Evolutionary conservation across 768 basidiomycete species (phyloP).

Genomic region (Thelephora ganbajun): DNA sequence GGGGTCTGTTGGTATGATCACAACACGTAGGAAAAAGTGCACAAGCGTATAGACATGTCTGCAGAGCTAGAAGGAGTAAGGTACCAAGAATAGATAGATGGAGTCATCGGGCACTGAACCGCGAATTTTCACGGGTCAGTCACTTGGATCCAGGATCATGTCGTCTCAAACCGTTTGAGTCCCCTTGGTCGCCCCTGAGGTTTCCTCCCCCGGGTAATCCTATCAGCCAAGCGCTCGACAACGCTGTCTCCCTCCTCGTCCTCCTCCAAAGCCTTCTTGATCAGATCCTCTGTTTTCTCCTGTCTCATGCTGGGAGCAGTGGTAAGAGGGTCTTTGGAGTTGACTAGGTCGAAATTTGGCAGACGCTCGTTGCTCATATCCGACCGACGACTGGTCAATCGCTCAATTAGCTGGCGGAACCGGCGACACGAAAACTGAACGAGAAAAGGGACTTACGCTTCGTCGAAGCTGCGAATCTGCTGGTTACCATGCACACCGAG

Average conservation of each 20-base stretch:
- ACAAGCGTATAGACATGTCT: background rate
- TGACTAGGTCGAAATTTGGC: constrained; percentile 34
- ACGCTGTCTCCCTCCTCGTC: constrained; percentile 26
- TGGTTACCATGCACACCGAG: constrained; percentile 50
- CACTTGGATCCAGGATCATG: constrained; percentile 13
- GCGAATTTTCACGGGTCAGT: background rate
- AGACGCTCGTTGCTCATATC: constrained; percentile 67
- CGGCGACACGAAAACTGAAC: constrained; percentile 2
- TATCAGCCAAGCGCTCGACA: constrained; percentile 49
- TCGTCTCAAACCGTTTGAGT: constrained; percentile 54
- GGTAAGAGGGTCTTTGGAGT: constrained; percentile 26
- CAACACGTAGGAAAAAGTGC: background rate
- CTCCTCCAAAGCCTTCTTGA: constrained; percentile 47
- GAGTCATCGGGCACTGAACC: no score
- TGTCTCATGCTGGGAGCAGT: constrained; percentile 50
- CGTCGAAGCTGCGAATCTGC: constrained; percentile 61
- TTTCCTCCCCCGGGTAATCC: constrained; percentile 38
- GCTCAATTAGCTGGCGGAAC: background rate
- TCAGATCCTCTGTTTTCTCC: constrained; percentile 46
- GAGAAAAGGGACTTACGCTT: constrained; percentile 40
- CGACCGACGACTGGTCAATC: constrained; percentile 42
- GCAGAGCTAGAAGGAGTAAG: background rate
- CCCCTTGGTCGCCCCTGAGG: constrained; percentile 31
- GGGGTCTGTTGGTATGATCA: no score
- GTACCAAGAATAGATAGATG: background rate